These are phyloP conservation scores for Peronospora destructor DNA, from an alignment of 352 stramenopile species.

Conservation along the genomic window DNA sequence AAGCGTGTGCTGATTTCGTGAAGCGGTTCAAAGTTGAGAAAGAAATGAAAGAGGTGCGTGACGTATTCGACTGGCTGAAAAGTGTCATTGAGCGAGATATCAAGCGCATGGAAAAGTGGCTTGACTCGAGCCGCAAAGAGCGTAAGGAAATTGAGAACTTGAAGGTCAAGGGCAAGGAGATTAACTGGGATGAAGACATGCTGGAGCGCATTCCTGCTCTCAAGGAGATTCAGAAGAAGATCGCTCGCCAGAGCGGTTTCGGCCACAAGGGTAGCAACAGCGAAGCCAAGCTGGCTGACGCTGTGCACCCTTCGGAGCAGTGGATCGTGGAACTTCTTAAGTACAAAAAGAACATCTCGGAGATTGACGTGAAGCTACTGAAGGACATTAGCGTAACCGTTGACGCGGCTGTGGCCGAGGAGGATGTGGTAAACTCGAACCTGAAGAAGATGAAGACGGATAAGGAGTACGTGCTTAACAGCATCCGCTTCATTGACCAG, in stretches of 20 bases:
- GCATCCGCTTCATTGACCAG: slow-evolving; percentile 85
- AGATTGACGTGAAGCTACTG: slow-evolving; percentile 65
- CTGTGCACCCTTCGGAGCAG: slow-evolving; percentile 74
- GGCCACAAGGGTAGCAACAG: slow-evolving; percentile 33
- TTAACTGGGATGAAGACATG: slow-evolving; percentile 84
- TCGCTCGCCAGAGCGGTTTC: slow-evolving; percentile 44
- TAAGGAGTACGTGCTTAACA: slow-evolving; percentile 87
- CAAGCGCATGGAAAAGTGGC: slow-evolving; percentile 81
- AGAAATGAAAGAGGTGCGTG: slow-evolving; percentile 79
- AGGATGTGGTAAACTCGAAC: slow-evolving; percentile 53
- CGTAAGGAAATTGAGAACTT: slow-evolving; percentile 79
- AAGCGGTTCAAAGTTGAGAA: slow-evolving; percentile 81
- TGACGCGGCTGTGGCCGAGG: slow-evolving; percentile 48
- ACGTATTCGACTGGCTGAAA: slow-evolving; percentile 83
- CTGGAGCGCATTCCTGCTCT: slow-evolving; percentile 76
- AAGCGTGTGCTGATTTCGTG: slow-evolving; percentile 67
- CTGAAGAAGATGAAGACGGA: slow-evolving; percentile 84
- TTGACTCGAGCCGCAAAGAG: slow-evolving; percentile 77
- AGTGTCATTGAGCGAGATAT: slow-evolving; percentile 70
- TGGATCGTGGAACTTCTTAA: slow-evolving; percentile 85
- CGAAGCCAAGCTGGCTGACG: slow-evolving; percentile 51
- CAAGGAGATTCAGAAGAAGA: slow-evolving; percentile 81
- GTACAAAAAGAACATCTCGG: slow-evolving; percentile 80
- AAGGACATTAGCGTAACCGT: slow-evolving; percentile 54
- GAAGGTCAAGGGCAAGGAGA: slow-evolving; percentile 78